Conservation (phyloP, 306 rosid genomes). For the Hylodesmum podocarpum region DNA sequence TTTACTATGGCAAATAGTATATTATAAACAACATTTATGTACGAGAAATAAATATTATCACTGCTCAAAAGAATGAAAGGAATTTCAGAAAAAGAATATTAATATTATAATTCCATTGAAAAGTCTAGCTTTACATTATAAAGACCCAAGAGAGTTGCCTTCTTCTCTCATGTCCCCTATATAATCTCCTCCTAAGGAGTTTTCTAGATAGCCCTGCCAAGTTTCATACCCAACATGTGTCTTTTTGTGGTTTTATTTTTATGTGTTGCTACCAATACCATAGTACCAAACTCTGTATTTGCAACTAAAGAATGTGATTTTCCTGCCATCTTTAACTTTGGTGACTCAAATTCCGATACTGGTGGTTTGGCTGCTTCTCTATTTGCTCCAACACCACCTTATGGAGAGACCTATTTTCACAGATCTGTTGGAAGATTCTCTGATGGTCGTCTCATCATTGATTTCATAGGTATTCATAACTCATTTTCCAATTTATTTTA, state of each 20-base stretch:
- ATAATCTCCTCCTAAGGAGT: constrained; percentile 34
- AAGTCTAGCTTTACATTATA: neutral
- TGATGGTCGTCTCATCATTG: constrained; percentile 48
- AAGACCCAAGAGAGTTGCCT: neutral
- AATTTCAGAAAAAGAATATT: too few relatives aligned
- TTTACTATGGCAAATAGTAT: too few relatives aligned
- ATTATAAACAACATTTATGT: too few relatives aligned
- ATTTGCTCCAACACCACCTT: constrained; percentile 25
- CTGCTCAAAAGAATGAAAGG: too few relatives aligned
- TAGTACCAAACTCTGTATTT: neutral
- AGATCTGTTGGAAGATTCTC: constrained; percentile 43
- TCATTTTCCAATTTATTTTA: too few relatives aligned
- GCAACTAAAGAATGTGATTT: constrained; percentile 30
- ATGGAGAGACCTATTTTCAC: constrained; percentile 53
- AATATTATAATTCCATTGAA: neutral
- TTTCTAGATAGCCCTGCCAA: neutral
- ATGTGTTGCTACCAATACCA: neutral
- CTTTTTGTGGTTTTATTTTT: constrained; percentile 16
- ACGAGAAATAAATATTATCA: too few relatives aligned
- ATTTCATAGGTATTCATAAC: constrained; percentile 43
- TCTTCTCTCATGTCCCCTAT: neutral
- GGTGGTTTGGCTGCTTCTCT: constrained; percentile 42
- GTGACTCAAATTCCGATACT: constrained; percentile 57
- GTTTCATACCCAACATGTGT: neutral
- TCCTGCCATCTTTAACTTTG: constrained; percentile 60